Evolutionary conservation across 1,139 yeast genomes (phyloP).

Genomic region (Debaryomyces sp.): DNA sequence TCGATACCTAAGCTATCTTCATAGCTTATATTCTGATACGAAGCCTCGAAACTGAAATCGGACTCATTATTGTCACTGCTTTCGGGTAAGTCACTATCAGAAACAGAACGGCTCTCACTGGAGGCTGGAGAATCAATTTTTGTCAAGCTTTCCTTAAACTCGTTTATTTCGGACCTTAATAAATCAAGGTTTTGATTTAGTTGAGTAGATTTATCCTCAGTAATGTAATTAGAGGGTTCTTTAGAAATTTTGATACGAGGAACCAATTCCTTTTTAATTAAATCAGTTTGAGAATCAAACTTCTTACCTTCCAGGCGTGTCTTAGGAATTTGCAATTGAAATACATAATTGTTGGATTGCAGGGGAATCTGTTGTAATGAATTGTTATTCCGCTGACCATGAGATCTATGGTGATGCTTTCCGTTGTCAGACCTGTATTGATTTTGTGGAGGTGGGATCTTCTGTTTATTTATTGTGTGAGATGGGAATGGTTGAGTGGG

Average conservation of each 20-base stretch:
- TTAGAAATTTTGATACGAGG: constrained; percentile 11
- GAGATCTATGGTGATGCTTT: neutral
- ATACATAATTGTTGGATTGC: neutral
- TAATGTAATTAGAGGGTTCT: constrained; percentile 25
- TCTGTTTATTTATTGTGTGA: constrained; percentile 1
- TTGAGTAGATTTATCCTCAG: constrained; percentile 31
- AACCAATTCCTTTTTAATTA: neutral
- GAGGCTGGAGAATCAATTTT: constrained; percentile 21
- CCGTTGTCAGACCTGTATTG: neutral
- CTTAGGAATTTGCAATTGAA: neutral
- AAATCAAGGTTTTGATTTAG: constrained; percentile 48
- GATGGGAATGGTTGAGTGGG: constrained; percentile 10
- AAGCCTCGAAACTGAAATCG: constrained; percentile 45
- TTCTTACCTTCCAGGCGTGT: neutral
- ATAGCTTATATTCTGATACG: constrained; percentile 43
- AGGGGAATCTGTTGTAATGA: neutral
- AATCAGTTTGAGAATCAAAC: neutral
- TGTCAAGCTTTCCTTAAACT: constrained; percentile 47
- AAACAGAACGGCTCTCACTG: constrained; percentile 1
- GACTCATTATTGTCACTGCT: constrained; percentile 17
- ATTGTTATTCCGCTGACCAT: neutral
- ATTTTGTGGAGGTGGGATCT: neutral
- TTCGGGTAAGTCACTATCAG: constrained; percentile 6
- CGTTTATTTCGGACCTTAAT: constrained; percentile 48
- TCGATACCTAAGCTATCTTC: constrained; percentile 47